Base-by-base conservation (phyloP, 495 filamentous ascomycete genomes). In the Physcia stellaris region DNA sequence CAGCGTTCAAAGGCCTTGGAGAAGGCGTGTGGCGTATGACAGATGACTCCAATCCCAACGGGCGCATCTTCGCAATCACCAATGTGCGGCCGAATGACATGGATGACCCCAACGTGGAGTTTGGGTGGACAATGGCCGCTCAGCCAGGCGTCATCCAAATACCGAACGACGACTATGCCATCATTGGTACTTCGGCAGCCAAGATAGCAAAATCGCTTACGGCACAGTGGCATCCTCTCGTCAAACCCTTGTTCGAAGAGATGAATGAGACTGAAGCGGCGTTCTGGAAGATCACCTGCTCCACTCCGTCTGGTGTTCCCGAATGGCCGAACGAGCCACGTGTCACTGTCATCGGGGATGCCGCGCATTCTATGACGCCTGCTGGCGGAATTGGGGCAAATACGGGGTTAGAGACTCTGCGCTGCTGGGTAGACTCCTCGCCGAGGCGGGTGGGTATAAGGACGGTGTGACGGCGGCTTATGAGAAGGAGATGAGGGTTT, bases 271-370 rank as follows among this genome's bases (percentile, higher is more conserved):
- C 46, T 19, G 50, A 57, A 31, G 50, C 52, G 12, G 65, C 68
- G 0, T 71, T 71, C 48, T 73, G 67, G 68, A 71, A 71, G 45
- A 69, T 73, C 36, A 71, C 66, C n/a, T 70, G 65, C 47, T 70
- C 67, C n/a, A 62, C 54, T 9, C 68, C 67, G 17, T 46, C 45
- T 10, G 67, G 67, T 5, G 67, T 71, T 7, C 61, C 66, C 38
- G n/a, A n/a, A n/a, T 73, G 67, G 67, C 29, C 33, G 5, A 70
- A 68, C 31, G 57, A 68, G 28, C 56, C 62, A 2, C 57, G 69
- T 12, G 67, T 71, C 23, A 70, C 67, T 0, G 54, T 73, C 9
- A 65, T 73, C 19, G 69, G 69, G 1, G 69, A 73, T 41, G 67
- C 67, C 3, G 66, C 48, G 4, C 69, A 73, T 42, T 58, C 59